Evolutionary conservation across 495 filamentous ascomycete genomes (phyloP), one percentile per base, ranked within the genome.

Genomic region (Stereocaulon alpinum): DNA sequence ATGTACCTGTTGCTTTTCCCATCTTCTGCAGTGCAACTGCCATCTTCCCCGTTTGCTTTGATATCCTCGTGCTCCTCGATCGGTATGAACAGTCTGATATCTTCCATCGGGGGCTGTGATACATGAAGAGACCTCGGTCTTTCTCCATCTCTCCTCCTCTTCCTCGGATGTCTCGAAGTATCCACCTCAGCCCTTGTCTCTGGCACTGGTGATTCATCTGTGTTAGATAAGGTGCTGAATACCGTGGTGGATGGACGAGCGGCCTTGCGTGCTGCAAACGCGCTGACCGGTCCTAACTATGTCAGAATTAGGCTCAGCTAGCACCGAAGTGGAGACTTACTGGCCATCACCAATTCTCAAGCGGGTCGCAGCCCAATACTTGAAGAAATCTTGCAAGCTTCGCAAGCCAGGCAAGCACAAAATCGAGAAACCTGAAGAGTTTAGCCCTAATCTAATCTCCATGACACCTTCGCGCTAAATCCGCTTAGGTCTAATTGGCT

Each of bases 191-290:
- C 58, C 18, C 34, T 12, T 55, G 58, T 22, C 29, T 40, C 58
- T 41, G 10, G 40, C 40, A 29, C 40, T 3, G 24, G n/a, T 12
- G 22, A 18, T 24, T 24, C 43, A 24, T 55, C 17, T 30, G 9
- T 44, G 14, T 52, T 20, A 43, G 7, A 27, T 11, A 15, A 24
- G 4, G 29, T 40, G 7, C 15, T 44, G 15, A 40, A n/a, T 20
- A 32, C 40, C 20, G 22, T 32, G 18, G 32, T 44, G 1, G 44
- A 15, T 44, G 50, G 17, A 20, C 34, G 49, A 40, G 37, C 44
- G 42, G 56, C 56, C 44, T 60, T 59, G 40, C 56, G 56, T 22
- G 56, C 57, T 47, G 57, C 61, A 22, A 63, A 63, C 2, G 61
- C 61, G 44, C 61, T 63, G 40, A 63, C 37, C 27, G 57, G 52